Evolutionary conservation across 257 asterid species (phyloP), one percentile per base, ranked within the genome.

Genomic region (Osmanthus fragrans): DNA sequence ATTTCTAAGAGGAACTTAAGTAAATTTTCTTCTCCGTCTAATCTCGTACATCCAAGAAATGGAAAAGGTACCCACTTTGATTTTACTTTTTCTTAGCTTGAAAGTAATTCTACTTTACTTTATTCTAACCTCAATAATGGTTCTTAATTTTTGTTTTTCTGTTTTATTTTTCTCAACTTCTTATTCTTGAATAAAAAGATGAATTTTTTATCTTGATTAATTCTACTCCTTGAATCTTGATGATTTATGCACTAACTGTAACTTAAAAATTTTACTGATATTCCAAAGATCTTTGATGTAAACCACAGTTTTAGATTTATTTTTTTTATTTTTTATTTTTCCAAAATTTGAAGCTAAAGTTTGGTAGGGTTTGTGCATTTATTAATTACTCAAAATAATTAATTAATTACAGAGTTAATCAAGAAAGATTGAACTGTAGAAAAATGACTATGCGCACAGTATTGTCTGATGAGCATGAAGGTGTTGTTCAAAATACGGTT

Each of bases 401-500:
- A 19, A 56, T 73, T 33, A 72, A 47, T 0, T 47, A 47, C n/a
- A 47, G 56, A 7, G 15, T 70, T 34, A 29, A 71, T 30, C 71
- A 23, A 29, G 37, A 23, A 54, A 82, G 90, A 82, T 37, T 42
- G 37, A 72, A 70, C 68, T 32, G 72, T 74, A 58, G 9, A 69
- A 68, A 72, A 56, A 88, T 85, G 85, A 87, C 87, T 34, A 83
- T 84, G 90, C 89, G 85, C 76, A 64, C 76, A 72, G 70, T 85
- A 16, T 84, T 80, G 81, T 82, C 82, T 76, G 85, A 89, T 71
- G 91, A 86, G 33, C 80, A 82, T 79, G 86, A 83, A 66, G 88
- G 84, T 72, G 68, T 84, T 81, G 75, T 49, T 63, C 80, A 74
- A 56, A 80, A 77, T 73, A 60, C 88, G 71, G 40, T 72, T 18